Conservation (phyloP, 2,329 filamentous ascomycete genomes). For the Seiridium unicorne region DNA sequence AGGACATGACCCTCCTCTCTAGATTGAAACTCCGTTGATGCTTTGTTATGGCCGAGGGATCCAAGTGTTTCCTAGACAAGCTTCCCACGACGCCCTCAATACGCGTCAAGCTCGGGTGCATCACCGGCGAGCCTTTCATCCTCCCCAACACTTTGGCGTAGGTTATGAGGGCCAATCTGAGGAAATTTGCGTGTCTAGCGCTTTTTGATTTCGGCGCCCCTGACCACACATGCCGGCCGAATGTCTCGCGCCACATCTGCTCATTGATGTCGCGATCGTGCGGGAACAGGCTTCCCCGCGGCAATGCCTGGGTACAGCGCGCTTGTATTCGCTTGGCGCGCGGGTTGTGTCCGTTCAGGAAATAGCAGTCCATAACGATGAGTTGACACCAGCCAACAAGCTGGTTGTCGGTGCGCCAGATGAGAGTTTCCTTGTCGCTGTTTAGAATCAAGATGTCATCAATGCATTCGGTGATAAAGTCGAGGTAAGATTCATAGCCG, state of each 20-base stretch:
- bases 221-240: neutral
- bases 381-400: slow-evolving; percentile 5
- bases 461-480: slow-evolving; percentile 6
- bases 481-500: slow-evolving; percentile 1
- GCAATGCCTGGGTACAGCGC: slow-evolving; percentile 1
- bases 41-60: neutral
- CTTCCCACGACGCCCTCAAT: neutral
- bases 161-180: neutral
- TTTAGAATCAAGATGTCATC: neutral
- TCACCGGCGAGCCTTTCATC: neutral
- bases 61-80: neutral
- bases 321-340: slow-evolving; percentile 4
- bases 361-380: slow-evolving; percentile 6
- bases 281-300: slow-evolving; percentile 3
- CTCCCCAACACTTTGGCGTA: slow-evolving; percentile 2
- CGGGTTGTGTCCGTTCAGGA: slow-evolving; percentile 3
- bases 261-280: slow-evolving; percentile 1
- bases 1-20: neutral
- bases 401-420: neutral
- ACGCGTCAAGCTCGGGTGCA: slow-evolving; percentile 1
- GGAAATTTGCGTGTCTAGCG: slow-evolving; percentile 2
- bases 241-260: slow-evolving; percentile 1
- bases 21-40: neutral
- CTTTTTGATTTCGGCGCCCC: neutral
- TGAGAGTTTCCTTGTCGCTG: neutral